These are phyloP conservation scores for Phytophthora podocarpi DNA, from an alignment of 352 stramenopile genomes.

Conservation along the genomic window DNA sequence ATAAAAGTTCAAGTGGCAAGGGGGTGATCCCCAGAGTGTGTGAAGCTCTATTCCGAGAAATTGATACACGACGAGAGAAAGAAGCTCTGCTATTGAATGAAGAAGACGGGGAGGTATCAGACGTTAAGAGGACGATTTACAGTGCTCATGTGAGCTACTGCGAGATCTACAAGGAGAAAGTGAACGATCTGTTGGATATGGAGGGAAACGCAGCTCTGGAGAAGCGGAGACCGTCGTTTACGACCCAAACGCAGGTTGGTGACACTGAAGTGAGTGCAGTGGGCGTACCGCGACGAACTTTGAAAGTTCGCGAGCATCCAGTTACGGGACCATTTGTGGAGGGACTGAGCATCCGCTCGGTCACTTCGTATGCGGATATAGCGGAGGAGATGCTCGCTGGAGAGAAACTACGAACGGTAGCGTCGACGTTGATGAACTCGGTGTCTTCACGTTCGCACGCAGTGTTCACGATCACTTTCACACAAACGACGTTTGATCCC, in stretches of 20 bases:
- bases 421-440: slow-evolving; percentile 96
- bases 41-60: slow-evolving; percentile 75
- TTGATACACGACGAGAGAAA: slow-evolving; percentile 48
- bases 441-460: slow-evolving; percentile 95
- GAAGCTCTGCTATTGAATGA: slow-evolving; percentile 29
- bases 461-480: slow-evolving; percentile 96
- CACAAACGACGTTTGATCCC: slow-evolving; percentile 72
- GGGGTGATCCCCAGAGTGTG: slow-evolving; percentile 82
- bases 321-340: slow-evolving; percentile 87
- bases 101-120: slow-evolving; percentile 6
- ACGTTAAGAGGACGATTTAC: slow-evolving; percentile 46
- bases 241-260: slow-evolving; percentile 17
- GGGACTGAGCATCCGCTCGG: slow-evolving; percentile 65
- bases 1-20: slow-evolving; percentile 61
- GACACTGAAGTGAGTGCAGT: slow-evolving; percentile 6
- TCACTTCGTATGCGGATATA: slow-evolving; percentile 84
- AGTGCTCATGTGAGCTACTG: slow-evolving; percentile 72
- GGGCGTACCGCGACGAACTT: slow-evolving; percentile 21
- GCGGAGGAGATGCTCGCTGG: slow-evolving; percentile 81
- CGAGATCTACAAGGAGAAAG: slow-evolving; percentile 90
- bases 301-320: slow-evolving; percentile 85
- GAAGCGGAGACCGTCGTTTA: slow-evolving; percentile 37
- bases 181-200: slow-evolving; percentile 79
- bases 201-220: slow-evolving; percentile 5
- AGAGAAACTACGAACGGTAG: slow-evolving; percentile 95